Conservation (phyloP, 495 filamentous ascomycete genomes). For the Penicillium alfredii region DNA sequence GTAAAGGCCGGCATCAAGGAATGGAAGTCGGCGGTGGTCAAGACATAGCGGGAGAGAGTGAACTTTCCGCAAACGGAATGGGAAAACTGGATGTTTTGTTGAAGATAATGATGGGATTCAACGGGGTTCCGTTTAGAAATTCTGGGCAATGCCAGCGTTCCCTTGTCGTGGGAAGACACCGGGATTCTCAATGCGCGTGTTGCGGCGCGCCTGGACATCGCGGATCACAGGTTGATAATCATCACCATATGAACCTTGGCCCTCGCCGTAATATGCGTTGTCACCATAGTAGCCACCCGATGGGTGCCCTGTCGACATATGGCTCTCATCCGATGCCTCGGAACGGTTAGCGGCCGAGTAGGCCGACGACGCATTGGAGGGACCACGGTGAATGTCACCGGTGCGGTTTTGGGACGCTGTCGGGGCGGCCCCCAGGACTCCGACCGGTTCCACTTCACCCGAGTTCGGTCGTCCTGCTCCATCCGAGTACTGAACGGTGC, state of each 20-base stretch:
- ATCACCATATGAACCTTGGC: constrained; percentile 52
- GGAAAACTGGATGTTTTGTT: not conserved
- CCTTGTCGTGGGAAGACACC: constrained; percentile 79
- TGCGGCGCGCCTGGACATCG: constrained; percentile 85
- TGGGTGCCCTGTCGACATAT: constrained; percentile 45
- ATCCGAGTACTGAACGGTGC: constrained; percentile 60
- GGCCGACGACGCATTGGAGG: constrained; percentile 93
- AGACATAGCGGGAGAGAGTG: constrained; percentile 4
- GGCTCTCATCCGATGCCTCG: constrained; percentile 73
- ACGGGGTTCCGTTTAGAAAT: constrained; percentile 58
- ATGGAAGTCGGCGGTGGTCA: constrained; percentile 19
- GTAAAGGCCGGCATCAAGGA: constrained; percentile 15
- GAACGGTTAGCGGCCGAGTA: constrained; percentile 82
- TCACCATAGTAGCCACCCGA: constrained; percentile 45
- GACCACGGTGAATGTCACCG: constrained; percentile 73
- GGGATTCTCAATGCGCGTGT: constrained; percentile 90
- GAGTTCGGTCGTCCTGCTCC: constrained; percentile 53
- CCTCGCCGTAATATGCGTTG: constrained; percentile 52
- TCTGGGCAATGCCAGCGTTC: constrained; percentile 95
- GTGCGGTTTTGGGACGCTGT: constrained; percentile 55
- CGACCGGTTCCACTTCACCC: constrained; percentile 67
- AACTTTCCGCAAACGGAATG: not conserved
- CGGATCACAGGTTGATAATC: constrained; percentile 78
- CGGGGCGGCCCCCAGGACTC: constrained; percentile 67
- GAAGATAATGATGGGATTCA: not conserved